A percentile compares a stretch with the other conserved stretches of the same genome.
These are phyloP conservation scores for Ogataea ganodermae DNA, from an alignment of 805 yeast species.

Conservation along the genomic window DNA sequence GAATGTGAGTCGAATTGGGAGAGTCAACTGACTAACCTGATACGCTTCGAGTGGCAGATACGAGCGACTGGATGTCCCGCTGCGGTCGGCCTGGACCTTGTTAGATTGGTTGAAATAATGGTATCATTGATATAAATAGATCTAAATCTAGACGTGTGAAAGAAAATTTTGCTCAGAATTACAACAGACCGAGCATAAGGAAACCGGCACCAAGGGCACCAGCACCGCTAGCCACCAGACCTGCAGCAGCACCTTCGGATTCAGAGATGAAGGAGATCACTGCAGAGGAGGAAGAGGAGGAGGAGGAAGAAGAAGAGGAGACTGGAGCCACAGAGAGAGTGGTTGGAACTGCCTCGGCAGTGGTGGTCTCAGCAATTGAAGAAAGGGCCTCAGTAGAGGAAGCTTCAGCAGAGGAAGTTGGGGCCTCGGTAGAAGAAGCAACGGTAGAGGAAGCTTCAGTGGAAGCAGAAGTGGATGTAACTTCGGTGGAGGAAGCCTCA, in stretches of 20 bases:
- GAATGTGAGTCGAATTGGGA: too few relatives aligned
- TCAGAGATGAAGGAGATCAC: conserved; percentile 24
- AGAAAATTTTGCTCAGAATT: too few relatives aligned
- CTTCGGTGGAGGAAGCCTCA: conserved; percentile 20
- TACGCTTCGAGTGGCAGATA: too few relatives aligned
- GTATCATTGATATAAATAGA: conserved; percentile 2
- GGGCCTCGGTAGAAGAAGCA: conserved; percentile 11
- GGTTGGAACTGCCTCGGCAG: conserved; percentile 15
- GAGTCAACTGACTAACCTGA: too few relatives aligned
- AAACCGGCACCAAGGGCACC: conserved; percentile 32
- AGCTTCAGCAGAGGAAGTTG: conserved; percentile 25
- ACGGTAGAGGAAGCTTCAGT: conserved; percentile 19
- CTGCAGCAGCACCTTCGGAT: conserved; percentile 26
- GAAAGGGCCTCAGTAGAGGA: conserved; percentile 16
- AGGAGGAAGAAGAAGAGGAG: conserved; percentile 21
- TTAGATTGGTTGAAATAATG: not conserved
- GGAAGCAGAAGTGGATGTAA: conserved; percentile 23
- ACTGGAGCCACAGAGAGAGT: conserved; percentile 19
- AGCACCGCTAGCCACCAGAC: conserved; percentile 28
- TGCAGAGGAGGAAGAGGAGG: conserved; percentile 22
- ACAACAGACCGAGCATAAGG: conserved; percentile 18
- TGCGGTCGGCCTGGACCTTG: too few relatives aligned
- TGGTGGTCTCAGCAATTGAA: conserved; percentile 15
- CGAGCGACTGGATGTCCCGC: too few relatives aligned
- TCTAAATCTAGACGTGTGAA: conserved; percentile 5